Evolutionary conservation across 768 basidiomycete genomes (phyloP).

Genomic region (Lanmaoa pseudosensibilis): DNA sequence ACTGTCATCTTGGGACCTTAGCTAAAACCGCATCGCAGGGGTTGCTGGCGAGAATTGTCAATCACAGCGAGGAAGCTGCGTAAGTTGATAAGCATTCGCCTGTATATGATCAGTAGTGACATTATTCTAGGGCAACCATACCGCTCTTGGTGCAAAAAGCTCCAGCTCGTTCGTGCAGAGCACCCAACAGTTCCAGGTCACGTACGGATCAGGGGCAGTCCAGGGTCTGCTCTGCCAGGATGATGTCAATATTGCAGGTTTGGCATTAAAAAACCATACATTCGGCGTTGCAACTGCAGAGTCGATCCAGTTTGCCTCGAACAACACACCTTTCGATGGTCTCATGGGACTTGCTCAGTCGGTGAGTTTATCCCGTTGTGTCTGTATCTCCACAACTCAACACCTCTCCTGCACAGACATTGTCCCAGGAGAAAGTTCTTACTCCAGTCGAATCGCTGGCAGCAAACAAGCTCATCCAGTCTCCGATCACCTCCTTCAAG

Average conservation of each 20-base stretch:
- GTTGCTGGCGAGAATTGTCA: conserved; percentile 57
- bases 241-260: conserved; percentile 60
- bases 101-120: conserved; percentile 17
- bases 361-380: conserved; percentile 38
- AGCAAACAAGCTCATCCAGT: conserved; percentile 50
- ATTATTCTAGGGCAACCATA: conserved; percentile 55
- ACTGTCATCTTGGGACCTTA: not conserved
- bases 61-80: conserved; percentile 42
- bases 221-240: conserved; percentile 63
- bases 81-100: conserved; percentile 24
- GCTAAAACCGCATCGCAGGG: conserved; percentile 26
- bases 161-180: conserved; percentile 64
- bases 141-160: conserved; percentile 58
- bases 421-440: conserved; percentile 62
- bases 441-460: conserved; percentile 78
- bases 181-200: conserved; percentile 52
- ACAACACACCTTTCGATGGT: conserved; percentile 60
- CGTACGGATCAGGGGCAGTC: conserved; percentile 72
- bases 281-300: conserved; percentile 70
- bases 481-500: conserved; percentile 76
- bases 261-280: conserved; percentile 54
- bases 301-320: conserved; percentile 56
- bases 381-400: not conserved
- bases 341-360: conserved; percentile 78
- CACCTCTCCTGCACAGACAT: conserved; percentile 33